Evolutionary conservation across 2,329 filamentous ascomycete species (phyloP).

Genomic region (Diaporthe sp.): DNA sequence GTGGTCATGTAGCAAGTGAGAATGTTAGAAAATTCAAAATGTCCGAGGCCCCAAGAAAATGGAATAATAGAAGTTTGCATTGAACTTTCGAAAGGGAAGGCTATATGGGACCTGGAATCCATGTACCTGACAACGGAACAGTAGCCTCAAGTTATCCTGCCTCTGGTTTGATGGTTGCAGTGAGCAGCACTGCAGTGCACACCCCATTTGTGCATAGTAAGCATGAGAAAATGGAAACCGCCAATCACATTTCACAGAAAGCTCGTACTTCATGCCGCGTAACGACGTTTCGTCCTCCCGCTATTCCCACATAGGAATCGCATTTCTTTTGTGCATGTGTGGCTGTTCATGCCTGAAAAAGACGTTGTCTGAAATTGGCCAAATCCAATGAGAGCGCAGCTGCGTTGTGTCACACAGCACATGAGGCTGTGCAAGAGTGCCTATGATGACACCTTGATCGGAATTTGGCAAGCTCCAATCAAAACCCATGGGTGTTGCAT

Average conservation of each 20-base stretch:
- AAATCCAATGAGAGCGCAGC: neutral
- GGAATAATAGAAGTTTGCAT: no score
- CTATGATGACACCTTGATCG: neutral
- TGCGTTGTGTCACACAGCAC: neutral
- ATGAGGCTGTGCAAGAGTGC: neutral
- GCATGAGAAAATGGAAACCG: neutral
- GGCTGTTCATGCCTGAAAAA: neutral
- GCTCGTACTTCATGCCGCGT: neutral
- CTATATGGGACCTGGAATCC: no score
- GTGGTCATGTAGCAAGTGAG: no score
- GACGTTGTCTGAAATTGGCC: neutral
- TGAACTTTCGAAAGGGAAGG: no score
- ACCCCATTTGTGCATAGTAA: neutral
- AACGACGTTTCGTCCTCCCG: neutral
- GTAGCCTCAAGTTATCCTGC: no score
- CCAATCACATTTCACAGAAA: neutral
- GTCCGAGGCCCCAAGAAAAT: no score
- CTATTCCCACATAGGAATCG: neutral
- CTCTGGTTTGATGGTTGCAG: no score
- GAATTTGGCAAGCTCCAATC: conserved; percentile 1
- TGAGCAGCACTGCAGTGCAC: no score
- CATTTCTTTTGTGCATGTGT: neutral
- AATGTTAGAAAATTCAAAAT: no score
- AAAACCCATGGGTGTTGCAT: neutral
- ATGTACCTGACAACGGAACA: no score